A percentile compares a stretch with the other conserved stretches of the same genome.
Conservation (phyloP, 164 flowering plant species). For the Cinnamomum micranthum region DNA sequence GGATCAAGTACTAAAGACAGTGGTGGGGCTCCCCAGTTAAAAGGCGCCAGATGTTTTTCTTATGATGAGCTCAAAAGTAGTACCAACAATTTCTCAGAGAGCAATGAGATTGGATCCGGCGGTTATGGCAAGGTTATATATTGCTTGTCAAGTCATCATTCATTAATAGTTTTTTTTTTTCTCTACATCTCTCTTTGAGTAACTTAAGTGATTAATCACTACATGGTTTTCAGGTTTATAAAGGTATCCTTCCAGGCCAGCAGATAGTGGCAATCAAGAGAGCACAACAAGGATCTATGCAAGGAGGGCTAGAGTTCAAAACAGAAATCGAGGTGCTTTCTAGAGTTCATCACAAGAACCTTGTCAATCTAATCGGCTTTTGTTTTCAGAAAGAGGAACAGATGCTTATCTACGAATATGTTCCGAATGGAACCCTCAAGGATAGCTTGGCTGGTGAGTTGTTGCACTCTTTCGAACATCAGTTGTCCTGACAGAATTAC, state of each 20-base stretch:
- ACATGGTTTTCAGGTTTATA: slow-evolving; percentile 46
- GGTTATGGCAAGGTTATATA: slow-evolving; percentile 62
- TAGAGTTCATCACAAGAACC: slow-evolving; percentile 76
- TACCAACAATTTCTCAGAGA: slow-evolving; percentile 55
- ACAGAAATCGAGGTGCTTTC: slow-evolving; percentile 71
- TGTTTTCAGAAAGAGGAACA: slow-evolving; percentile 76
- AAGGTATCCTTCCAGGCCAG: slow-evolving; percentile 49
- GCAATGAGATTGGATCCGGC: slow-evolving; percentile 54
- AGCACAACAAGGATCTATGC: slow-evolving; percentile 69
- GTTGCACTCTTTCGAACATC: background rate
- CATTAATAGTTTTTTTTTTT: background rate
- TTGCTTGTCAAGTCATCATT: background rate
- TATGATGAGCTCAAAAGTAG: slow-evolving; percentile 51
- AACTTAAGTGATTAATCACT: background rate
- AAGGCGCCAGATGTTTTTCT: slow-evolving; percentile 55
- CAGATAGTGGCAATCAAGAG: slow-evolving; percentile 62
- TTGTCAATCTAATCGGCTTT: slow-evolving; percentile 60
- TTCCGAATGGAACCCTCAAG: slow-evolving; percentile 59
- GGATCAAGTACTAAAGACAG: slow-evolving; percentile 19
- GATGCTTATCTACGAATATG: slow-evolving; percentile 60
- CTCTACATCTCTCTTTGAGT: background rate
- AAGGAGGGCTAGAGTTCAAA: slow-evolving; percentile 68
- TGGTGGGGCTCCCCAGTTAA: slow-evolving; percentile 42
- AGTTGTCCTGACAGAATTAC: background rate
- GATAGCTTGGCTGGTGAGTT: slow-evolving; percentile 55